Base-by-base conservation (phyloP, 805 yeast species). In the Candida methanosorbosa region DNA sequence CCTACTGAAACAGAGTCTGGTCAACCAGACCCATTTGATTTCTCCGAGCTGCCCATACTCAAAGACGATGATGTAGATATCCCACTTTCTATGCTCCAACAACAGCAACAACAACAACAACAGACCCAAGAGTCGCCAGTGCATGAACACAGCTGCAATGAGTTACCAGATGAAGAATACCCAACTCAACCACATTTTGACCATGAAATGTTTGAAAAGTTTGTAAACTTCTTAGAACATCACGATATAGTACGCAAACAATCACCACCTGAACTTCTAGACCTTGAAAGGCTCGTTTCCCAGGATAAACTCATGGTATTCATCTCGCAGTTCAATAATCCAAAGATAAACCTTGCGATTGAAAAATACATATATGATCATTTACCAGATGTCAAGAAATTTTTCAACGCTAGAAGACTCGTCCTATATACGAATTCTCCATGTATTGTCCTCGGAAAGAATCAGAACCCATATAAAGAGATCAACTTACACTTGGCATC, bases 381-480 rank as follows among this genome's bases (percentile, higher is more conserved):
- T 15, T 74, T 81, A 59, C 88, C 88, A 1, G 39, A 61, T 29
- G 50, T 56, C 0, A 33, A 40, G 13, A 33, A 37, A 4, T 29
- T 40, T 19, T 38, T 43, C 4, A 49, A 55, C 24, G 63, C 60
- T 32, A 70, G 74, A 38, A 56, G 94, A 36, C 59, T 92, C 20
- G 51, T 86, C 38, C 66, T 90, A 36, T 92, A 92, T 52, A 65
- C 69, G 24, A 92, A 92, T 52, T 54, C 72, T 2, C 85, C 90
- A 1, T 84, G 95, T 54, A 85, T 87, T n/a, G 95, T 92, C 2
- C 66, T 92, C 11, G 99, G 99, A 0, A 86, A 94, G 50, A 92
- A 92, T 51, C 99, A 92, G 57, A 92, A 87, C 42, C 94, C 96
- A 3, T 90, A 90, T 85, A 73, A 77, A 38, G 99, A 92, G 52